Percentiles rank a stretch among this genome's conserved stretches.
phyloP scores from a whole-genome alignment of 768 basidiomycete genomes.

The Suillus bovinus region DNA sequence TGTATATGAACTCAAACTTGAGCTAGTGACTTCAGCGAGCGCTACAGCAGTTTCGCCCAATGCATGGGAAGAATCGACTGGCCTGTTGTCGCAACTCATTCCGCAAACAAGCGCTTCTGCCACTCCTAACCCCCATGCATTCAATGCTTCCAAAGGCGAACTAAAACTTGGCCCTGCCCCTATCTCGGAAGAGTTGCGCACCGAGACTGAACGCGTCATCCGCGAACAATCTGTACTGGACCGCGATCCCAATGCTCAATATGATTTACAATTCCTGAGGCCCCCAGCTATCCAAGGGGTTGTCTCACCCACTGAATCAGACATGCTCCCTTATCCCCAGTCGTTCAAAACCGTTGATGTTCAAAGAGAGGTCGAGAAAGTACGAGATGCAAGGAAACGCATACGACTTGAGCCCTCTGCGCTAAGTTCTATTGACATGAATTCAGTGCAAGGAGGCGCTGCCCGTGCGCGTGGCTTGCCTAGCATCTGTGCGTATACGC shows the following conservation, averaged over 20 bases:
- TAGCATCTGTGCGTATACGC: slow-evolving; percentile 92
- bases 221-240: slow-evolving; percentile 82
- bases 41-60: slow-evolving; percentile 61
- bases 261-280: slow-evolving; percentile 58
- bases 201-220: slow-evolving; percentile 78
- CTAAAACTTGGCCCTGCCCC: slow-evolving; percentile 87
- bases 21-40: slow-evolving; percentile 67
- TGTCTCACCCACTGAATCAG: slow-evolving; percentile 62
- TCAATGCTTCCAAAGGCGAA: slow-evolving; percentile 73
- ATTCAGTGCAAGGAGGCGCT: slow-evolving; percentile 57
- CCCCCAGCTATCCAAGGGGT: slow-evolving; percentile 55
- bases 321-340: slow-evolving; percentile 79
- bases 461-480: slow-evolving; percentile 69
- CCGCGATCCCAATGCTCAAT: slow-evolving; percentile 64
- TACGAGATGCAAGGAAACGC: slow-evolving; percentile 88
- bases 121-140: slow-evolving; percentile 64
- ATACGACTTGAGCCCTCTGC: slow-evolving; percentile 84
- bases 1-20: slow-evolving; percentile 21
- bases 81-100: slow-evolving; percentile 76
- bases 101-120: slow-evolving; percentile 51
- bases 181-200: slow-evolving; percentile 73
- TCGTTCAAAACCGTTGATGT: slow-evolving; percentile 86
- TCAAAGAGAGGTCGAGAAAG: slow-evolving; percentile 84
- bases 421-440: slow-evolving; percentile 55
- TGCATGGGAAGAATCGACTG: slow-evolving; percentile 86